Evolutionary conservation across 148 eudicot species (phyloP), one percentile per base, ranked within the genome.

Genomic region (Silene uniflora): DNA sequence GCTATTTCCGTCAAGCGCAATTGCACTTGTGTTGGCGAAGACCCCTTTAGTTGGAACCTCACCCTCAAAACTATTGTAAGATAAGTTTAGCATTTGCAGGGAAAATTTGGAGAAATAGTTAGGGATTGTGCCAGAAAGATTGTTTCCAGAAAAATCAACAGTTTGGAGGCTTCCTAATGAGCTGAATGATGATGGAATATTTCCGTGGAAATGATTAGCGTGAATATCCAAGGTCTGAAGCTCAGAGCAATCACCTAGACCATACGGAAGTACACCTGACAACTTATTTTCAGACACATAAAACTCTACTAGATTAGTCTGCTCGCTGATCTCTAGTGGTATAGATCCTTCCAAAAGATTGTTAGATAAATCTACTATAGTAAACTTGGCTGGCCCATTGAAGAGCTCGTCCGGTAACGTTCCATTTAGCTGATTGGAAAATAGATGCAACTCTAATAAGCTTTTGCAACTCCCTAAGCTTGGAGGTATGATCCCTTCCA

Each of bases 61-160:
- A 16, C 89, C 87, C 71, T 81, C 84, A 13, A 87, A 74, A 65
- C 61, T 19, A 21, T 87, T 87, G 73, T 73, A 73, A 0, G 90
- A 85, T 4, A 87, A 61, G 56, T 78, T 77, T 52, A 87, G 55
- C 52, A 49, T 56, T 54, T 14, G 8, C 19, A 84, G 39, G 17
- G 39, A 55, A 69, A 83, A 75, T 16, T 39, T 73, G n/a, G 67
- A 79, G 13, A 85, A 69, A 62, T 59, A 83, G 19, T 14, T 32
- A 3, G 87, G 88, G 21, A 85, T 82, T 55, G 25, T 10, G 0
- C 88, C 88, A 0, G 88, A 81, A 6, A 87, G 70, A n/a, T 83
- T 78, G 67, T 87, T 87, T 7, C 8, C 67, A 3, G 88, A 87
- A 63, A 87, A 77, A 75, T 87, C 86, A 16, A 87, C 4, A 0